These are phyloP conservation scores for Acanthamoeba rhysodes DNA, from an alignment of 208 protist species.

Conservation along the genomic window DNA sequence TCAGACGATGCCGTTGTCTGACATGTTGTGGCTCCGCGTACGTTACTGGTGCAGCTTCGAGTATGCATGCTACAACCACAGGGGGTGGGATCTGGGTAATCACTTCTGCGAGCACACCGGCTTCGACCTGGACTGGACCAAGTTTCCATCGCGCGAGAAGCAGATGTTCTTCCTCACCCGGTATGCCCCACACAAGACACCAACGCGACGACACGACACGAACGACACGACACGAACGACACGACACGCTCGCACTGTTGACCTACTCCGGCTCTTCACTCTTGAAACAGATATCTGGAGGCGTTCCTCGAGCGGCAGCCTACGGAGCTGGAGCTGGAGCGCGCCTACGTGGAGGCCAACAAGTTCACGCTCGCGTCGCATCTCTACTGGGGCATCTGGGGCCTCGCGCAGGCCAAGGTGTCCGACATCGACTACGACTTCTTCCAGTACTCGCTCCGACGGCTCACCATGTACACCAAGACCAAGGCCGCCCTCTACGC, in stretches of 20 bases:
- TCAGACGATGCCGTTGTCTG: background rate
- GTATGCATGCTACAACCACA: conserved; percentile 75
- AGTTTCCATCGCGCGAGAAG: background rate
- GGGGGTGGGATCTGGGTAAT: conserved; percentile 69
- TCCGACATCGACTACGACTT: conserved; percentile 72
- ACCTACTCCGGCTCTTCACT: background rate
- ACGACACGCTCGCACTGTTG: background rate
- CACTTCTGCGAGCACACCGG: conserved; percentile 76
- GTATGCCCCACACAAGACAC: background rate
- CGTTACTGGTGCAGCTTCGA: conserved; percentile 6
- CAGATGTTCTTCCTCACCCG: conserved; percentile 21
- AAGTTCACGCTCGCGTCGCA: conserved; percentile 49
- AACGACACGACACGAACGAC: no score
- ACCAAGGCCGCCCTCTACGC: conserved; percentile 32
- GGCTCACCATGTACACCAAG: conserved; percentile 27
- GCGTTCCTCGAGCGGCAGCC: background rate
- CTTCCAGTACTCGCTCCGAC: conserved; percentile 33
- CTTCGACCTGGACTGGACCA: background rate
- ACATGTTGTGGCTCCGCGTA: background rate
- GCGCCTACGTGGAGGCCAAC: conserved; percentile 32
- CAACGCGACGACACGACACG: no score
- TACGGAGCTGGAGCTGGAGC: conserved; percentile 34
- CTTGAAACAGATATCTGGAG: background rate
- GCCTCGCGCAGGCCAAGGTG: conserved; percentile 51
- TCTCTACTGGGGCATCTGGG: conserved; percentile 71